phyloP scores from a whole-genome alignment of 768 basidiomycete genomes.

The Piloderma croceum region DNA sequence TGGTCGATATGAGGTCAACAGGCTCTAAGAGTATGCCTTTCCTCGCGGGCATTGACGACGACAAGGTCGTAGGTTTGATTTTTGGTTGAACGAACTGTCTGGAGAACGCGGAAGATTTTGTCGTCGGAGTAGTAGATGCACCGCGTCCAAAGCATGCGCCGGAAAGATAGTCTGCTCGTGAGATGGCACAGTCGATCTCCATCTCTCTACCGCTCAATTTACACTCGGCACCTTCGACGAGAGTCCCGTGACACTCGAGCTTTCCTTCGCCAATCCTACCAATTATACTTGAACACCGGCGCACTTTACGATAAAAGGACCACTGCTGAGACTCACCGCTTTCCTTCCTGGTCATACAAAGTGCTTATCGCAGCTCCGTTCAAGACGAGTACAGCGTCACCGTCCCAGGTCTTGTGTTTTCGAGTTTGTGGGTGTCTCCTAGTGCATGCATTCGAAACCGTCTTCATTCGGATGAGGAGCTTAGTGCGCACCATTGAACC shows the following conservation, averaged over 20 bases:
- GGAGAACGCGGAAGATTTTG: no score
- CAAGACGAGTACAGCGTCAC: constrained; percentile 63
- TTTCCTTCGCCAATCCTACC: constrained; percentile 52
- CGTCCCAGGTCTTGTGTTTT: constrained; percentile 92
- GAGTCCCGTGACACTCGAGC: background rate
- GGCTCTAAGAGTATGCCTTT: constrained; percentile 36
- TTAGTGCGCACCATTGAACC: constrained; percentile 59
- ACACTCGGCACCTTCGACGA: constrained; percentile 32
- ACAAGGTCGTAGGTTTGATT: no score
- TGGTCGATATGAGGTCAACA: constrained; percentile 28
- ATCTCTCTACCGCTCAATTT: constrained; percentile 52
- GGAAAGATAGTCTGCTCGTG: constrained; percentile 52
- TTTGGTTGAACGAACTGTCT: no score
- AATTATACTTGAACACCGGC: no score
- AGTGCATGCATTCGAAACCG: background rate
- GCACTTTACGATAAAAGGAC: no score
- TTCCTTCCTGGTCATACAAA: constrained; percentile 60
- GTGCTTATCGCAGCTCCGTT: constrained; percentile 36
- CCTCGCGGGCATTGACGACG: no score
- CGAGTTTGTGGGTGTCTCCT: constrained; percentile 68
- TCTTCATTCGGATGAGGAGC: background rate
- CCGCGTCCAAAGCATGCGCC: constrained; percentile 57
- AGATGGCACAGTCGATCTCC: constrained; percentile 55
- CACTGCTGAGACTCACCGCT: constrained; percentile 48
- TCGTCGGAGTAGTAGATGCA: constrained; percentile 12